Conservation (phyloP, 169 alveolate genomes). For the Cryptosporidium bovis region DNA sequence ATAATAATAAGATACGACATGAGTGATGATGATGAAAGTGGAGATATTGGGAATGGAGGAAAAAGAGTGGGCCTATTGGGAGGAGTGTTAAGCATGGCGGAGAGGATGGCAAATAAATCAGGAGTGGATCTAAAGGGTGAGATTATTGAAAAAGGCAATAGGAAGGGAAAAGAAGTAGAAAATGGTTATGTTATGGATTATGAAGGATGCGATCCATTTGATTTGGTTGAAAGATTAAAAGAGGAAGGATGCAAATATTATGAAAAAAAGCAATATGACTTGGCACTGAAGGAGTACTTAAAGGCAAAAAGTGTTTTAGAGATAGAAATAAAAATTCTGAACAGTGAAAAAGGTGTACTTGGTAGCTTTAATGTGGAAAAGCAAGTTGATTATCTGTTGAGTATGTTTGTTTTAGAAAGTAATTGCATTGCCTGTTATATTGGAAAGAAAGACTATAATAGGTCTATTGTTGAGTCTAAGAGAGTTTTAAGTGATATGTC, state of each 20-base stretch:
- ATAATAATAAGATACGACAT: slow-evolving; percentile 17
- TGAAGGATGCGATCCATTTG: slow-evolving; percentile 10
- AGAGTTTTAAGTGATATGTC: neutral
- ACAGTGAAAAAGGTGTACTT: neutral
- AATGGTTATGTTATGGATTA: neutral
- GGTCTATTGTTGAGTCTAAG: slow-evolving; percentile 17
- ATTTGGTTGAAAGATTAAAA: slow-evolving; percentile 16
- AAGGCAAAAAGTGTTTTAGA: slow-evolving; percentile 46
- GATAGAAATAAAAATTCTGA: slow-evolving; percentile 1
- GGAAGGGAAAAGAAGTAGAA: neutral
- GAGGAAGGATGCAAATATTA: slow-evolving; percentile 20
- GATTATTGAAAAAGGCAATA: neutral
- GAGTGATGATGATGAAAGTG: slow-evolving; percentile 17
- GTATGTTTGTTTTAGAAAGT: slow-evolving; percentile 1
- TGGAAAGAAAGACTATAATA: slow-evolving; percentile 8
- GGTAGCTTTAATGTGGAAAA: neutral
- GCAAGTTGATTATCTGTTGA: too few relatives aligned
- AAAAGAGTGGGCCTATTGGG: too few relatives aligned
- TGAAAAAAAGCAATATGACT: neutral
- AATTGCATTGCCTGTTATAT: slow-evolving; percentile 62
- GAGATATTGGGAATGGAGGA: too few relatives aligned
- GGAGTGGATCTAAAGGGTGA: neutral
- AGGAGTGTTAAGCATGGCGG: too few relatives aligned
- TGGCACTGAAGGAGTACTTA: slow-evolving; percentile 6
- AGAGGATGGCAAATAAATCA: too few relatives aligned